Percentiles rank a stretch among this genome's conserved stretches.
These are phyloP conservation scores for Lanmaoa pseudosensibilis DNA, from an alignment of 768 basidiomycete genomes.

Conservation along the genomic window DNA sequence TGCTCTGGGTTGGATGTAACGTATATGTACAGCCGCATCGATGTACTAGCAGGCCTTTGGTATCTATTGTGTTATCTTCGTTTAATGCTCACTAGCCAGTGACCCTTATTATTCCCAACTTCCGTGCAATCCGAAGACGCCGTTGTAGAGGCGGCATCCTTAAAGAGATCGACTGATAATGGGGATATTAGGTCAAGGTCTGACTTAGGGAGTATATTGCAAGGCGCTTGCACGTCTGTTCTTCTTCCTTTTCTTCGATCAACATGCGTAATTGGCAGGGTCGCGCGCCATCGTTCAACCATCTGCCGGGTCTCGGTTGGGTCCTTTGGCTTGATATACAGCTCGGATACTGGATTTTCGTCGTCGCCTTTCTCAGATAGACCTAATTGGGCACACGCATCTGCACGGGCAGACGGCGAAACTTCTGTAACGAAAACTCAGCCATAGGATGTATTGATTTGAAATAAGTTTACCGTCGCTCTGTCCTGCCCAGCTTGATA, in stretches of 20 bases:
- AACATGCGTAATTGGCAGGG: constrained; percentile 18
- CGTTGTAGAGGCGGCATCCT: constrained; percentile 26
- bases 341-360: constrained; percentile 1
- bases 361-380: constrained; percentile 25
- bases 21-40: background rate
- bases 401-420: constrained; percentile 24
- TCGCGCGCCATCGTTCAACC: constrained; percentile 34
- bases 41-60: background rate
- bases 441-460: background rate
- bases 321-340: constrained; percentile 26
- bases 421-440: constrained; percentile 17
- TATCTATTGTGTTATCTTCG: constrained; percentile 13
- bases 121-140: constrained; percentile 35
- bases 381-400: constrained; percentile 10
- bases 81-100: constrained; percentile 32
- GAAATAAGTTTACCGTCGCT: constrained; percentile 27
- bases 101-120: constrained; percentile 31
- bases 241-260: constrained; percentile 16
- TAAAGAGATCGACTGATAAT: constrained; percentile 23
- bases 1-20: background rate
- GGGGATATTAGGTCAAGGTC: constrained; percentile 20
- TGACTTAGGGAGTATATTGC: background rate
- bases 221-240: constrained; percentile 3
- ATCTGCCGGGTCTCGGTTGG: constrained; percentile 25
- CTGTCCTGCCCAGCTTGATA: constrained; percentile 33